Evolutionary conservation across 345 rosid genomes (phyloP).

Genomic region (Lepidium aucheri): DNA sequence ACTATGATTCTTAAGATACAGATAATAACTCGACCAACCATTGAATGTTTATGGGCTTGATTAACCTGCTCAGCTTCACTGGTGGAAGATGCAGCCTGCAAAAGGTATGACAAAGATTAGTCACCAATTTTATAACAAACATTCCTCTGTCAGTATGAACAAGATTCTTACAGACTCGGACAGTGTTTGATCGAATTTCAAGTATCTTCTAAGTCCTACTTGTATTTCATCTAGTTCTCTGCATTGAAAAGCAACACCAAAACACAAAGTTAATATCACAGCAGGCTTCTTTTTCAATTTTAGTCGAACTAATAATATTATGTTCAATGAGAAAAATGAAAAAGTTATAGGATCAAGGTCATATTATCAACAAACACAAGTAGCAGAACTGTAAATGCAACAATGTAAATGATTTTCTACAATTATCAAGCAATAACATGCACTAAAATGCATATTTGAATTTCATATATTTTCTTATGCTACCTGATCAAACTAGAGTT

Average conservation of each 20-base stretch:
- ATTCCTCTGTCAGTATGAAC: slow-evolving; percentile 22
- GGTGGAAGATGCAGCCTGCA: slow-evolving; percentile 39
- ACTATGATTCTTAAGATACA: background rate
- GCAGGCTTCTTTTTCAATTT: background rate
- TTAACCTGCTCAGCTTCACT: slow-evolving; percentile 35
- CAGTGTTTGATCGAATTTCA: slow-evolving; percentile 33
- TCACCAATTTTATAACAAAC: background rate
- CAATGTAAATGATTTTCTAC: slow-evolving; percentile 2
- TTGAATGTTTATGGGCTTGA: slow-evolving; percentile 35
- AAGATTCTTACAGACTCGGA: slow-evolving; percentile 50
- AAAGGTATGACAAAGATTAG: slow-evolving; percentile 19
- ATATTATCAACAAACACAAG: background rate
- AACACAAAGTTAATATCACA: slow-evolving; percentile 4
- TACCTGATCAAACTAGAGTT: slow-evolving; percentile 67
- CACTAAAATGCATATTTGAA: background rate
- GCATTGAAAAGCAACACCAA: slow-evolving; percentile 18
- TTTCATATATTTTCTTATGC: too few species aligned
- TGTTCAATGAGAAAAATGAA: background rate
- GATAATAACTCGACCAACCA: slow-evolving; percentile 34
- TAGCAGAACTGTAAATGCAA: slow-evolving; percentile 3
- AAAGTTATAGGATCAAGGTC: background rate
- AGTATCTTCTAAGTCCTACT: slow-evolving; percentile 36
- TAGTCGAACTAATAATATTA: background rate
- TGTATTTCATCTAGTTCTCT: slow-evolving; percentile 71
- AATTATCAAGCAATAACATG: background rate